Evolutionary conservation across 2,329 filamentous ascomycete genomes (phyloP), one percentile per base, ranked within the genome.

Genomic region (Xylariales sp.): DNA sequence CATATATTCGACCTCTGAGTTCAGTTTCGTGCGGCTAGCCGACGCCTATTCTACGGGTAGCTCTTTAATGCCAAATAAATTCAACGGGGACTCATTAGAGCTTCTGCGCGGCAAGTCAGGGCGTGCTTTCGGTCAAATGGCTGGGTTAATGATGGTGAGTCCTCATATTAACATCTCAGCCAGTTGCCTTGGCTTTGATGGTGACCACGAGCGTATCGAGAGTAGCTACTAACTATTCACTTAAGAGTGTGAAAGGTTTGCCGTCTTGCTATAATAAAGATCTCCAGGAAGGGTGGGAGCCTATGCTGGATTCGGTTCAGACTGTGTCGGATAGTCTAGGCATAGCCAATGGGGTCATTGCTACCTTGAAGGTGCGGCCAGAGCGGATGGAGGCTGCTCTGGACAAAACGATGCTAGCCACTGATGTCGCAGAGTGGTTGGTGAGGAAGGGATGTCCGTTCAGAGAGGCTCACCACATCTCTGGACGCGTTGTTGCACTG

Each of bases 201-300:
- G 72, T 76, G 68, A 64, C 46, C 56, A 73, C 62, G 69, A 73
- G 59, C 68, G 70, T 43, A 75, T 77, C 28, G 43, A 76, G 73
- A 76, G 53, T 60, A 74, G 68, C 65, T 63, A 75, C 76, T 78
- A 72, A 78, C 72, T 60, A 49, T 64, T 56, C 45, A 70, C 61
- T 61, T 69, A 16, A 50, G 83, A 91, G 84, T 58, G 81, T 79
- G 67, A 82, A 82, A 73, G 89, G 90, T 62, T 85, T 93, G 48
- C 91, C 91, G 18, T 87, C 85, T 39, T 92, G 89, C 30, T 94
- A 94, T 81, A 86, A 84, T 1, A 97, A 97, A 81, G 93, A 97
- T 79, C 81, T 97, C n/a, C 93, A 97, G 80, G 93, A 97, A 81
- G 90, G 89, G 64, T 90, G 93, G 69, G 91, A 97, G 83, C 91